These are phyloP conservation scores for Trypanosoma brucei DNA, from an alignment of 208 protist species.

Conservation along the genomic window DNA sequence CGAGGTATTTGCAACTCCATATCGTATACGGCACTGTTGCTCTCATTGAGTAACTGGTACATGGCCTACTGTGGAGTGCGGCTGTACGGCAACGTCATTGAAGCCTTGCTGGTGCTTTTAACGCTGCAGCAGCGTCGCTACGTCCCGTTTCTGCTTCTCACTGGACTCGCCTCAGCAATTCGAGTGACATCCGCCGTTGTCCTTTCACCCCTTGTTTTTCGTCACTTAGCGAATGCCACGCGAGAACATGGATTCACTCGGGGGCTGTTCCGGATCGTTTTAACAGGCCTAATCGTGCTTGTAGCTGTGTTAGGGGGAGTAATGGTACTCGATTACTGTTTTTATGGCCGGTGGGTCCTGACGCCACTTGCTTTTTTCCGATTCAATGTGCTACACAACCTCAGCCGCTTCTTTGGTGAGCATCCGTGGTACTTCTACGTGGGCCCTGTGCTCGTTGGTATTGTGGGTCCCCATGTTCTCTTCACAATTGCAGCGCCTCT, in stretches of 20 bases:
- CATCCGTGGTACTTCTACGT: constrained; percentile 89
- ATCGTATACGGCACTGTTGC: constrained; percentile 16
- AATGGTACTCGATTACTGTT: constrained; percentile 46
- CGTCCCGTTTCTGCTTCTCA: constrained; percentile 47
- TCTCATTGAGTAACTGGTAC: constrained; percentile 58
- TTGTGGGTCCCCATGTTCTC: constrained; percentile 53
- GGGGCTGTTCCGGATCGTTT: constrained; percentile 13
- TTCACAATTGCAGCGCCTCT: constrained; percentile 28
- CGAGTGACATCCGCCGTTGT: constrained; percentile 56
- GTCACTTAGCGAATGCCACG: constrained; percentile 23
- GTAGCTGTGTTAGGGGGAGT: constrained; percentile 15
- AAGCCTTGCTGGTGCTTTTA: constrained; percentile 56
- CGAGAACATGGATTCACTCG: constrained; percentile 14
- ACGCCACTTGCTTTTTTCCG: constrained; percentile 70
- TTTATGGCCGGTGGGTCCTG: constrained; percentile 48
- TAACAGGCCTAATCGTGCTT: constrained; percentile 25
- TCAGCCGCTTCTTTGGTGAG: constrained; percentile 86
- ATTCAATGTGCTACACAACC: constrained; percentile 84
- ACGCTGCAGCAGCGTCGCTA: constrained; percentile 43
- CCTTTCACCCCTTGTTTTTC: constrained; percentile 44
- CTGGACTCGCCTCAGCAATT: constrained; percentile 51
- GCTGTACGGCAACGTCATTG: constrained; percentile 69
- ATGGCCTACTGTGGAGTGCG: constrained; percentile 46
- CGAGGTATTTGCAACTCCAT: not conserved
- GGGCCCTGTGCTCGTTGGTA: constrained; percentile 41